Percentiles rank a stretch among this genome's conserved stretches.
phyloP scores from a whole-genome alignment of 768 basidiomycete genomes.

The Rhodosporidiobolus sp. region DNA sequence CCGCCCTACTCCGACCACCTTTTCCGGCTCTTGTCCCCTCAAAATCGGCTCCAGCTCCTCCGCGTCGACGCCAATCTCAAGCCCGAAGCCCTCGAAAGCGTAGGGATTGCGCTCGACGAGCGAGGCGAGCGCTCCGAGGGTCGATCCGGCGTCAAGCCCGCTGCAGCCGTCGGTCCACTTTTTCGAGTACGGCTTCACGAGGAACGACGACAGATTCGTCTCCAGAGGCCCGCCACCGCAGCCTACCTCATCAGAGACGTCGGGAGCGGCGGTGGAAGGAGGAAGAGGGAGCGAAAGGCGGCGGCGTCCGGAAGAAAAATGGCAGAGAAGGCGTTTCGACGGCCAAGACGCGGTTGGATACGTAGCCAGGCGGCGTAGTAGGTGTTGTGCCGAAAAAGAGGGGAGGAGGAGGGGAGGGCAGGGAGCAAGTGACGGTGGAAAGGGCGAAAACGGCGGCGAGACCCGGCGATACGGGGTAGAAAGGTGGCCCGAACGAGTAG shows the following conservation, averaged over 20 bases:
- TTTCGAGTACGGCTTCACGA: conserved; percentile 67
- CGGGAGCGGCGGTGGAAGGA: no score
- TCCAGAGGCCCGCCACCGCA: conserved; percentile 87
- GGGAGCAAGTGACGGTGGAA: not conserved
- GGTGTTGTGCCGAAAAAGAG: no score
- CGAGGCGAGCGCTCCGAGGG: conserved; percentile 68
- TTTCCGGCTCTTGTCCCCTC: no score
- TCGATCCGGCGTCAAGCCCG: conserved; percentile 87
- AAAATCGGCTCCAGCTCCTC: conserved; percentile 29
- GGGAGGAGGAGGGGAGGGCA: no score
- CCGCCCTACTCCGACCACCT: not conserved
- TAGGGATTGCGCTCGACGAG: conserved; percentile 60
- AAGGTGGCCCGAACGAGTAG: no score
- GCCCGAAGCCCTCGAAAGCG: conserved; percentile 19
- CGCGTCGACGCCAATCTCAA: conserved; percentile 19
- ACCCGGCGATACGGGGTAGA: no score
- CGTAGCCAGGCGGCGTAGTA: no score
- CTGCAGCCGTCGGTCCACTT: conserved; percentile 78
- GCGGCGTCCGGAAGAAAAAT: not conserved
- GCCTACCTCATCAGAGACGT: no score
- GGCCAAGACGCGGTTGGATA: no score
- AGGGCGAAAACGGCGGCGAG: no score
- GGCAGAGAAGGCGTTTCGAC: no score
- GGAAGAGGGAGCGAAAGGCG: no score
- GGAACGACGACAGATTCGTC: conserved; percentile 83